A percentile compares a stretch with the other conserved stretches of the same genome.
Conservation (phyloP, 148 eudicot genomes). For the Tetragonia tetragonoides region DNA sequence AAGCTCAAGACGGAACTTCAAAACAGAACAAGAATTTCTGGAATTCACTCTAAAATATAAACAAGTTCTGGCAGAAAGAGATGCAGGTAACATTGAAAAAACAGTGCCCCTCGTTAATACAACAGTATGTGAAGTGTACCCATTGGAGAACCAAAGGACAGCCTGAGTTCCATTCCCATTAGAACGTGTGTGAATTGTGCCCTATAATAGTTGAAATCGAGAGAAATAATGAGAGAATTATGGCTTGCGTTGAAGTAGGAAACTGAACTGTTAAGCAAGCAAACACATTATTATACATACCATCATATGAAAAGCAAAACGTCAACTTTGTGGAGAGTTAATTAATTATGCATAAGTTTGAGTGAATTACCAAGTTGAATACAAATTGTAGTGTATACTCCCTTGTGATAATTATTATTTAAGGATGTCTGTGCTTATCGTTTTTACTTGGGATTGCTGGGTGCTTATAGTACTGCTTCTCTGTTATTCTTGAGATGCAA, state of each 20-base stretch:
- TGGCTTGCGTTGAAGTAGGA: not conserved
- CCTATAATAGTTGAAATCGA: not conserved
- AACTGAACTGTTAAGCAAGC: not conserved
- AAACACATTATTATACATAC: not conserved
- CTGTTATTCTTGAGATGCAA: not conserved
- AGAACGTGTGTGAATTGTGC: not conserved
- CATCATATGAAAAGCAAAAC: not conserved
- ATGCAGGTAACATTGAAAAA: slow-evolving; percentile 56
- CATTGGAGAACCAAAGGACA: not conserved
- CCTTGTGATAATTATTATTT: not conserved
- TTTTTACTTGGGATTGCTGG: not conserved
- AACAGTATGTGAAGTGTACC: not conserved
- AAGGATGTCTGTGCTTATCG: not conserved
- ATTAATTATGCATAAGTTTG: not conserved
- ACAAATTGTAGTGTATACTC: not conserved
- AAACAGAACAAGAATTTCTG: slow-evolving; percentile 86
- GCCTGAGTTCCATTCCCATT: not conserved
- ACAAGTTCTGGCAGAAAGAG: slow-evolving; percentile 82
- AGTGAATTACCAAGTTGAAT: not conserved
- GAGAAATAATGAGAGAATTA: not conserved
- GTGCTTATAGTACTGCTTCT: not conserved
- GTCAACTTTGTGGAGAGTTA: not conserved
- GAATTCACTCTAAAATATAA: slow-evolving; percentile 91
- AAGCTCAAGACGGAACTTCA: slow-evolving; percentile 66
- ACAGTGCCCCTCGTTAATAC: not conserved